Evolutionary conservation across 169 alveolate genomes (phyloP).

Genomic region (Babesia ovis): DNA sequence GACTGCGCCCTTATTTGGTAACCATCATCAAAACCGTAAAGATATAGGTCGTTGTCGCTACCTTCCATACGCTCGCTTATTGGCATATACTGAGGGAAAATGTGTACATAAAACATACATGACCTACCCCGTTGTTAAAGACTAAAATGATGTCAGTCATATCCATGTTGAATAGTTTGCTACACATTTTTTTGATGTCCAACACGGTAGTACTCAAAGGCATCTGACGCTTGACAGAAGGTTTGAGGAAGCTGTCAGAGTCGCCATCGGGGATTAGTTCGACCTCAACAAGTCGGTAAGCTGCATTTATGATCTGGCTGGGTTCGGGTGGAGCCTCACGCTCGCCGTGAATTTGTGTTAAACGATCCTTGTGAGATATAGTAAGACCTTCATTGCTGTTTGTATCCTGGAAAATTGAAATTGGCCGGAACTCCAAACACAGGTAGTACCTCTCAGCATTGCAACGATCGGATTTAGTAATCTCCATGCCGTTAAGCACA

Average conservation of each 20-base stretch:
- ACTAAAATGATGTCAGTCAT: constrained; percentile 30
- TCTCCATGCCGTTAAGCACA: constrained; percentile 51
- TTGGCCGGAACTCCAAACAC: constrained; percentile 6
- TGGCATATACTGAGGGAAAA: constrained; percentile 51
- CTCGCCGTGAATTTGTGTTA: constrained; percentile 29
- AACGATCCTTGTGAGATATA: constrained; percentile 4
- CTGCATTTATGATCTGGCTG: not conserved
- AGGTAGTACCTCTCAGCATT: constrained; percentile 62
- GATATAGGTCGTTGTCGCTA: constrained; percentile 32
- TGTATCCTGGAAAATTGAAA: not conserved
- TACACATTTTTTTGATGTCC: constrained; percentile 56
- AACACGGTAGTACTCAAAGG: constrained; percentile 35
- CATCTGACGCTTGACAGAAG: constrained; percentile 11
- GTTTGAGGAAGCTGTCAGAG: constrained; percentile 35
- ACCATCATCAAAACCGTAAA: constrained; percentile 53
- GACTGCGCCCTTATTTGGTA: constrained; percentile 49
- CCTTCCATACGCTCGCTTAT: constrained; percentile 51
- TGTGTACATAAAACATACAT: not conserved
- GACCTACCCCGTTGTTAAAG: constrained; percentile 60
- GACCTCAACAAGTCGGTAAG: constrained; percentile 9
- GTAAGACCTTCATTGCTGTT: constrained; percentile 5
- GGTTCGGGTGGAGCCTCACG: constrained; percentile 1
- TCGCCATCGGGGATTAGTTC: constrained; percentile 61
- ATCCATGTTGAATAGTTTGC: constrained; percentile 27
- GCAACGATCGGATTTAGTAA: constrained; percentile 39